These are phyloP conservation scores for Schwanniomyces occidentalis DNA, from an alignment of 805 yeast species.

Conservation along the genomic window DNA sequence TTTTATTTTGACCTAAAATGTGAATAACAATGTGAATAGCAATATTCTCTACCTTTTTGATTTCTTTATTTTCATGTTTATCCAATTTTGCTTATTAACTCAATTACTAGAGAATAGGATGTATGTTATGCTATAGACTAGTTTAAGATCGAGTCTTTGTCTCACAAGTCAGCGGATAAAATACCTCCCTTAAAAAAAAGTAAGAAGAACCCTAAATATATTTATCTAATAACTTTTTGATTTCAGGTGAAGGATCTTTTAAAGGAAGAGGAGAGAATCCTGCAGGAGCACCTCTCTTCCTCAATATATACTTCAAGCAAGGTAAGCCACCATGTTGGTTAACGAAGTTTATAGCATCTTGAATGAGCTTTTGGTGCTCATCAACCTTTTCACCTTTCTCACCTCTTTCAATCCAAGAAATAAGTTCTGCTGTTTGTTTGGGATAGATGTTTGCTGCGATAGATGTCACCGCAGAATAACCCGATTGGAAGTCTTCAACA, in stretches of 20 bases:
- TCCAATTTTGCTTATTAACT: too few species aligned
- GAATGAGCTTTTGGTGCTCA: neutral
- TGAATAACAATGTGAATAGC: too few species aligned
- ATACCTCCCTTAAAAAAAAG: too few species aligned
- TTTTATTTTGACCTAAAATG: too few species aligned
- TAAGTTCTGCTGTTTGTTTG: neutral
- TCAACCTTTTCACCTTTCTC: neutral
- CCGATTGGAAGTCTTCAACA: conserved; percentile 1
- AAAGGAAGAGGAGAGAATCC: conserved; percentile 3
- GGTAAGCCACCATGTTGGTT: neutral
- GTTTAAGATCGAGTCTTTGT: too few species aligned
- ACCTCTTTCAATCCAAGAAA: neutral
- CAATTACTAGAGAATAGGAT: too few species aligned
- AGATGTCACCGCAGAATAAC: conserved; percentile 2
- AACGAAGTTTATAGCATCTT: neutral
- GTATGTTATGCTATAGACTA: too few species aligned
- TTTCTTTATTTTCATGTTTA: too few species aligned
- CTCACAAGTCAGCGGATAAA: too few species aligned
- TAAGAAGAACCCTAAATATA: too few species aligned
- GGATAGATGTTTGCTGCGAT: conserved; percentile 1
- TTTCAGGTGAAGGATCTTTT: conserved; percentile 2
- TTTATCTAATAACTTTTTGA: neutral
- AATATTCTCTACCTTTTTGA: too few species aligned
- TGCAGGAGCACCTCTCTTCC: conserved; percentile 1
- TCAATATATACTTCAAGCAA: conserved; percentile 2